Conservation (phyloP, 495 filamentous ascomycete species). For the Chaetomium tenue region DNA sequence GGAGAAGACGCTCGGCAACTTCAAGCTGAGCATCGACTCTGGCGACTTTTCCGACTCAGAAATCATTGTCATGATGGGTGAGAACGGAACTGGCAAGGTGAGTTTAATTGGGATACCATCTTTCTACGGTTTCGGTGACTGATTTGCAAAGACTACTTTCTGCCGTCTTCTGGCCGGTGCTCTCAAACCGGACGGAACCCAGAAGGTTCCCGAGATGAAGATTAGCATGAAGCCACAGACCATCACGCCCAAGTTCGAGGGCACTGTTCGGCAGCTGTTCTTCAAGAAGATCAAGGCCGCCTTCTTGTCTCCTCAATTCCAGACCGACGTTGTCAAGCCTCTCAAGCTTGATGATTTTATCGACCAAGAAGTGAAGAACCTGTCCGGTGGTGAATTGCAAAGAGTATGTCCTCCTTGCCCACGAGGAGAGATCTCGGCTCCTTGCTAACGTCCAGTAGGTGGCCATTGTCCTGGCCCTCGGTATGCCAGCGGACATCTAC, state of each 20-base stretch:
- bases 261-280: slow-evolving; percentile 83
- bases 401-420: slow-evolving; percentile 52
- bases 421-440: too few species aligned
- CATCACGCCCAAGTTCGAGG: slow-evolving; percentile 95
- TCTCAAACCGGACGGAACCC: slow-evolving; percentile 76
- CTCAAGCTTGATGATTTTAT: slow-evolving; percentile 98
- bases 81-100: slow-evolving; percentile 71
- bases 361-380: slow-evolving; percentile 97
- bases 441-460: slow-evolving; percentile 48
- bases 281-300: slow-evolving; percentile 85
- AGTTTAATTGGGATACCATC: not conserved
- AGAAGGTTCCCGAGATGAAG: slow-evolving; percentile 84
- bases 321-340: slow-evolving; percentile 98
- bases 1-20: slow-evolving; percentile 89
- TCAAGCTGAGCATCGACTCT: slow-evolving; percentile 76
- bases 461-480: slow-evolving; percentile 92
- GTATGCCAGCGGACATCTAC: slow-evolving; percentile 96
- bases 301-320: slow-evolving; percentile 95
- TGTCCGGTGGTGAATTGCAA: slow-evolving; percentile 98
- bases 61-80: slow-evolving; percentile 99
- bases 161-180: slow-evolving; percentile 92
- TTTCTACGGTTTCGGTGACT: slow-evolving; percentile 36
- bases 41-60: slow-evolving; percentile 96
- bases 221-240: slow-evolving; percentile 99
- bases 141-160: slow-evolving; percentile 93